These are phyloP conservation scores for Lotmaria passim DNA, from an alignment of 208 protist genomes.

Conservation along the genomic window DNA sequence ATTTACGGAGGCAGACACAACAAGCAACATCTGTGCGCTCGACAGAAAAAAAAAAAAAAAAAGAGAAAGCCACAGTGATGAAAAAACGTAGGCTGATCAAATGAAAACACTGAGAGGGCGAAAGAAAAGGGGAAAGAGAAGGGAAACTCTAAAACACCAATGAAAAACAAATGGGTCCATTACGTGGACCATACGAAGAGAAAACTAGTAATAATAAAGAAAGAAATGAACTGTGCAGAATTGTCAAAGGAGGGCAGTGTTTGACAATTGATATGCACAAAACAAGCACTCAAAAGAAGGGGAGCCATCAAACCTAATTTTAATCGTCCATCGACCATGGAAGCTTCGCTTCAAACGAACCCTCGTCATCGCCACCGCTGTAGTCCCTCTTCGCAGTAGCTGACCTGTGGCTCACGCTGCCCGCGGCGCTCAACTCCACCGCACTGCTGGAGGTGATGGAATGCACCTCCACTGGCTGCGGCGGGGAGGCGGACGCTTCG, in stretches of 20 bases:
- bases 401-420: background rate
- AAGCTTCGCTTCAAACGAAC: conserved; percentile 53
- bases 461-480: background rate
- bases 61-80: background rate
- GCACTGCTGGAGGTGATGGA: conserved; percentile 10
- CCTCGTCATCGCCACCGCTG: conserved; percentile 18
- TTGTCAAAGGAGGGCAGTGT: too few species aligned
- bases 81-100: background rate
- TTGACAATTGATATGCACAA: too few species aligned
- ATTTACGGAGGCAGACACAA: too few species aligned
- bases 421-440: conserved; percentile 18
- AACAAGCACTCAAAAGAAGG: background rate
- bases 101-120: too few species aligned
- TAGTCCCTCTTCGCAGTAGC: background rate
- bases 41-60: too few species aligned
- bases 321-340: conserved; percentile 49
- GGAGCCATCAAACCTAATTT: background rate
- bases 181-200: background rate
- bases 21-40: too few species aligned
- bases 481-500: background rate
- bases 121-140: background rate
- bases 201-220: background rate
- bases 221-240: background rate
- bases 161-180: background rate
- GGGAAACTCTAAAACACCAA: background rate